phyloP scores from a whole-genome alignment of 768 basidiomycete species.

The Leucosporidium yakuticum region DNA sequence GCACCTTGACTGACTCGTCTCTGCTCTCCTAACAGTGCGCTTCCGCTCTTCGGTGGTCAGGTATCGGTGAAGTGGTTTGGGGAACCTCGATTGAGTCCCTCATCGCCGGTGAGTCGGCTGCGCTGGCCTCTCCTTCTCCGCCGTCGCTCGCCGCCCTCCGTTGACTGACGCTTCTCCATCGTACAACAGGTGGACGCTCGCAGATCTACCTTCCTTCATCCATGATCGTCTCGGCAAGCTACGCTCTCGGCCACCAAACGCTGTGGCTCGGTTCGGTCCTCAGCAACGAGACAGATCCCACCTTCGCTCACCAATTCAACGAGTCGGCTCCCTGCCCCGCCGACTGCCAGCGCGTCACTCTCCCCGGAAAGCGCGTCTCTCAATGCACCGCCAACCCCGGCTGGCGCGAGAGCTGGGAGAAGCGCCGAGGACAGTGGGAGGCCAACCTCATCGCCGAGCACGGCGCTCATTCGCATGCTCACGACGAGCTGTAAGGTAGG shows the following conservation, averaged over 20 bases:
- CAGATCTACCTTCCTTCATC: conserved; percentile 41
- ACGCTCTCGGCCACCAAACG: conserved; percentile 35
- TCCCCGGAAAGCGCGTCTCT: conserved; percentile 1
- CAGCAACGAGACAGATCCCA: conserved; percentile 30
- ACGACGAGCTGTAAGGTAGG: conserved; percentile 16
- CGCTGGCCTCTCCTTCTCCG: neutral
- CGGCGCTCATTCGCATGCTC: neutral
- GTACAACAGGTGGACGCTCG: conserved; percentile 33
- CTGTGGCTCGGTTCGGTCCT: conserved; percentile 25
- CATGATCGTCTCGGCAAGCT: conserved; percentile 37
- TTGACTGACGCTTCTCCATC: neutral
- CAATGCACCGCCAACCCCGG: neutral
- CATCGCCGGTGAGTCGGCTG: conserved; percentile 28
- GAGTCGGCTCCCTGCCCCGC: conserved; percentile 21
- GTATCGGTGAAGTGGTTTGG: conserved; percentile 40
- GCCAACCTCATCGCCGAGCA: conserved; percentile 4
- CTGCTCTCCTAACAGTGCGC: conserved; percentile 32
- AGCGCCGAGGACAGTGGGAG: conserved; percentile 17
- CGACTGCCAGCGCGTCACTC: conserved; percentile 8
- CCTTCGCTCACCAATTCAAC: conserved; percentile 24
- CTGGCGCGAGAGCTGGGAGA: conserved; percentile 15
- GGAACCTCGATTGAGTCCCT: conserved; percentile 37
- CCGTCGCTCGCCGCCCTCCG: too few species aligned
- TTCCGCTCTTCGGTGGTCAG: conserved; percentile 38
- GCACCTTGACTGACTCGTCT: neutral